Evolutionary conservation across 352 stramenopile genomes (phyloP), one percentile per base, ranked within the genome.

Genomic region (Phytophthora brassicae): DNA sequence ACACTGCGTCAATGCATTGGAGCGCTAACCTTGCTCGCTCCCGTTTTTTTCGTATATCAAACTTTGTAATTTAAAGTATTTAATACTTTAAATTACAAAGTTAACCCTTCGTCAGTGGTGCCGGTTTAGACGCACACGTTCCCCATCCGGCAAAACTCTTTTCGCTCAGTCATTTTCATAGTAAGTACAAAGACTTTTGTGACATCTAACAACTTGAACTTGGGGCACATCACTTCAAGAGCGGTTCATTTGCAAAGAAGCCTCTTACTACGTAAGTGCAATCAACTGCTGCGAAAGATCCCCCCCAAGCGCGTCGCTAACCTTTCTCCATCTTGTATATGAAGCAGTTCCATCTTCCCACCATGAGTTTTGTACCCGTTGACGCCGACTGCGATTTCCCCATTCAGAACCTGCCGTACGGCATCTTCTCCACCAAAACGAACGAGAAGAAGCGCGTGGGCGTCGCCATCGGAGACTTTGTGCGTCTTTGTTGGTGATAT

Each of bases 391-490:
- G 69, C 58, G 82, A 98, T 72, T 99, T 99, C 65, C 88, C 95
- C 22, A 84, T 98, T 50, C 79, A 96, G 59, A 99, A 99, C 77
- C 79, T 99, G 52, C 95, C 95, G 17, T 98, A 98, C 79, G 95
- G 96, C 41, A 77, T 98, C 14, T 98, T 97, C 70, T 97, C 88
- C 23, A 85, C 77, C 60, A 79, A 76, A 51, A 84, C 53, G 54
- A 88, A 72, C 68, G 72, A 77, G 47, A 78, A 84, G 64, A 83
- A 71, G 53, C 84, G 88, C 66, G 69, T 93, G 26, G 88, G 88
- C 65, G 88, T 94, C 26, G 85, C 87, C 61, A 93, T 96, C 46
- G 86, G 86, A 56, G 74, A 89, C 53, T 82, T 80, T 56, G 81
- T 92, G 69, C 43, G 79, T 76, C 9, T 23, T 23, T 56, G 4